Evolutionary conservation across 129 eudicot genomes (phyloP), one percentile per base, ranked within the genome.

Genomic region (Tagetes erecta): DNA sequence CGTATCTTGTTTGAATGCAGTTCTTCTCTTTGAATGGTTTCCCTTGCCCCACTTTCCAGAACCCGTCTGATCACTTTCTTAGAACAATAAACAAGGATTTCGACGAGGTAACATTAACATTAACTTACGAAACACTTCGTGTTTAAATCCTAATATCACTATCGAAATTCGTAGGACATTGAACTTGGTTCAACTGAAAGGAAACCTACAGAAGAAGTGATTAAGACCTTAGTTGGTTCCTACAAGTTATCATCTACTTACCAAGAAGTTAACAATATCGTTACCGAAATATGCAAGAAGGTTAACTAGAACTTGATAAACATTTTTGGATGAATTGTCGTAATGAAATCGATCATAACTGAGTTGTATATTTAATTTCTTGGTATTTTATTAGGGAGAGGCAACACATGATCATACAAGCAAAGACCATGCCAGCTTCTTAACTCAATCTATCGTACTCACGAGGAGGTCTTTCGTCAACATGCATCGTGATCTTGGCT

Each of bases 11-110:
- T 67, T 20, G 20, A 4, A 71, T 44, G 80, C 81, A 91, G 94
- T 86, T 85, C 71, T 89, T 89, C 56, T 71, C 85, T 49, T 55
- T 51, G 7, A 87, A 82, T 85, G 94, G 96, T 31, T 89, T 87
- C 83, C 91, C 87, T 2, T 92, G 96, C 69, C 94, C 94, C 20
- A 6, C 79, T 45, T 80, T 89, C 84, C 86, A 85, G 76, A 92
- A 87, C 76, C 97, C 96, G 20, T 87, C 97, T 2, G 97, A 92
- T 67, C 97, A 92, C 76, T 92, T 71, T 79, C 85, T 92, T 27
- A 76, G 89, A 72, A 92, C 91, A 37, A 80, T 89, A 7, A 92
- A 92, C 82, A 85, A 80, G 74, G 96, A 92, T 80, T 92, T 92
- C 72, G 96, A 92, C 53, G 73, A 42, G 60, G 96, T 91, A 77